Percentiles rank a stretch among this genome's conserved stretches.
Conservation (phyloP, 495 filamentous ascomycete species). For the Penicillium odoratum region DNA sequence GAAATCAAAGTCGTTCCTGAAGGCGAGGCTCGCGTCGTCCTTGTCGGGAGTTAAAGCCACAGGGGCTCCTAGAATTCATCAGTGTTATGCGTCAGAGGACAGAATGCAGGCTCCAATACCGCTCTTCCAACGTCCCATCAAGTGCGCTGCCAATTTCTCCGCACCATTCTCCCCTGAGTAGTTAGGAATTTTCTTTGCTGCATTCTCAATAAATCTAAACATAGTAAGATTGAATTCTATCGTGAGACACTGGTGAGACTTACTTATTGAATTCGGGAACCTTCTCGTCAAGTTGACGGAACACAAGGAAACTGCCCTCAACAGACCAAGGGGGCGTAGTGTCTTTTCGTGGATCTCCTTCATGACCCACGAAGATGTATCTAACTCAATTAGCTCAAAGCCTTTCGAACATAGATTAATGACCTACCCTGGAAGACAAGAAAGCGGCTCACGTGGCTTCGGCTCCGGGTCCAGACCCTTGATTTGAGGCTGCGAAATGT, state of each 20-base stretch:
- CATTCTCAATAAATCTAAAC: conserved; percentile 15
- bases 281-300: conserved; percentile 35
- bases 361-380: conserved; percentile 14
- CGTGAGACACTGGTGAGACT: neutral
- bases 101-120: conserved; percentile 15
- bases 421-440: conserved; percentile 25
- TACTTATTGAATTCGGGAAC: conserved; percentile 35
- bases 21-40: neutral
- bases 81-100: neutral
- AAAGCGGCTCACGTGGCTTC: conserved; percentile 14
- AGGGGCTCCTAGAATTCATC: conserved; percentile 9
- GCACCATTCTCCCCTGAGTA: conserved; percentile 10
- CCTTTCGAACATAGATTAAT: neutral
- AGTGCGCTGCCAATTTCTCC: conserved; percentile 31
- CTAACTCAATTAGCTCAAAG: conserved; percentile 4
- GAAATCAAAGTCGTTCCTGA: conserved; percentile 33
- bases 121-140: conserved; percentile 41
- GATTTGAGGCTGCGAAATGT: conserved; percentile 32
- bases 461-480: conserved; percentile 26
- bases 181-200: conserved; percentile 3
- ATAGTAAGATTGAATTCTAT: conserved; percentile 1
- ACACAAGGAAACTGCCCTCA: conserved; percentile 41
- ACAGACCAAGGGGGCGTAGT: conserved; percentile 28
- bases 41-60: conserved; percentile 12
- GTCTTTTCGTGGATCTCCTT: conserved; percentile 14